Percentiles rank a stretch among this genome's conserved stretches.
Evolutionary conservation across 257 asterid species (phyloP).

Genomic region (Solanum lycopersicoides): DNA sequence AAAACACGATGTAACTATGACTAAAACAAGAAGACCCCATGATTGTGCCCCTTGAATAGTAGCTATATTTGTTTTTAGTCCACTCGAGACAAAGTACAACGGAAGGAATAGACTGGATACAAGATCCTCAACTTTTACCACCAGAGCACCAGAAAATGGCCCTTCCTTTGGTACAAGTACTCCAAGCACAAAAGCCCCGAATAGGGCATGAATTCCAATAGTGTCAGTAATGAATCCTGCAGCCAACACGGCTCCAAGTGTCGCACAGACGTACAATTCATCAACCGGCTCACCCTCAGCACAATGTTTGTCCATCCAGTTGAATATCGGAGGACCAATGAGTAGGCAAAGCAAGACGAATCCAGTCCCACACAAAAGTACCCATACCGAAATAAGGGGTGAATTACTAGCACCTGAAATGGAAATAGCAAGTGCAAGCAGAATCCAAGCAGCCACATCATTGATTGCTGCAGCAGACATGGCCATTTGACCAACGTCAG

Average conservation of each 20-base stretch:
- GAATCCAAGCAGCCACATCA: conserved; percentile 24
- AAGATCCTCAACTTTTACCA: conserved; percentile 33
- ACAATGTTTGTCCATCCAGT: conserved; percentile 18
- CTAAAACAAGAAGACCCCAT: conserved; percentile 38
- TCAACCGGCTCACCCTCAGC: conserved; percentile 22
- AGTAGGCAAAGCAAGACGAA: conserved; percentile 5
- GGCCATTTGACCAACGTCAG: conserved; percentile 24
- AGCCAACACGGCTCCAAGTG: conserved; percentile 12
- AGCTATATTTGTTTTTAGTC: conserved; percentile 33
- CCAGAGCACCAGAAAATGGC: conserved; percentile 24
- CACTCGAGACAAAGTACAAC: conserved; percentile 31
- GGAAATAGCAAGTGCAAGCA: conserved; percentile 21
- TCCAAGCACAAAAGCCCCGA: conserved; percentile 23
- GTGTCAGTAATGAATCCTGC: conserved; percentile 19
- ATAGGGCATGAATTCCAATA: conserved; percentile 26
- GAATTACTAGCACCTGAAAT: conserved; percentile 13
- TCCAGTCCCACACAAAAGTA: conserved; percentile 12
- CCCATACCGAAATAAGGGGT: conserved; percentile 21
- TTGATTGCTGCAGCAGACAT: conserved; percentile 28
- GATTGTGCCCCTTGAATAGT: conserved; percentile 29
- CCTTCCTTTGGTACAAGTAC: conserved; percentile 29
- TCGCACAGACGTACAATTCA: conserved; percentile 14
- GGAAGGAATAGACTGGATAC: conserved; percentile 39
- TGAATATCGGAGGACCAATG: conserved; percentile 15
- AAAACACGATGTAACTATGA: conserved; percentile 26